Evolutionary conservation across 257 asterid genomes (phyloP).

Genomic region (Solanum boliviense): DNA sequence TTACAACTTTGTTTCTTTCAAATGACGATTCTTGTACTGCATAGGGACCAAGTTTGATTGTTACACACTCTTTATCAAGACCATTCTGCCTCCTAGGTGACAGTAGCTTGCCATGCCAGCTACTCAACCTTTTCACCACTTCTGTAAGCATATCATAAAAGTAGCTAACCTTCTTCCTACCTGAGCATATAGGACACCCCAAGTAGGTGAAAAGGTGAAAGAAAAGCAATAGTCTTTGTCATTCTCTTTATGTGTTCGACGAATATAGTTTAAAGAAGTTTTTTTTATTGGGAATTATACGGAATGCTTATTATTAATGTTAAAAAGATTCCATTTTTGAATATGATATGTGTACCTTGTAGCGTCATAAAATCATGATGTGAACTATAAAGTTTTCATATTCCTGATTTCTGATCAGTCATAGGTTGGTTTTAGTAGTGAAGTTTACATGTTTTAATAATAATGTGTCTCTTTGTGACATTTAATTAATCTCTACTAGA

Average conservation of each 20-base stretch:
- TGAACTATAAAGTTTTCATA: not conserved
- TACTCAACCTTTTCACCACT: not conserved
- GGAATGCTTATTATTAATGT: not conserved
- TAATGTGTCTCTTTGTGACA: not conserved
- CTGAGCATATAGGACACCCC: not conserved
- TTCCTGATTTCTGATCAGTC: not conserved
- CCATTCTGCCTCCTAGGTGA: not conserved
- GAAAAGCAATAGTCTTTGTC: not conserved
- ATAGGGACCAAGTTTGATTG: not conserved
- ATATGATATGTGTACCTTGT: not conserved
- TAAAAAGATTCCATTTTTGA: not conserved
- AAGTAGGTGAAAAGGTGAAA: not conserved
- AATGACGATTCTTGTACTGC: not conserved
- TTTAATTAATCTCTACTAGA: not conserved
- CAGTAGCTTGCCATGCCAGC: not conserved
- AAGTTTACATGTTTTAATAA: not conserved
- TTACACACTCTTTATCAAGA: not conserved
- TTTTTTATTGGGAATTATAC: not conserved
- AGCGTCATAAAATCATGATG: not conserved
- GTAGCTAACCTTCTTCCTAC: not conserved
- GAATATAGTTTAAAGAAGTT: not conserved
- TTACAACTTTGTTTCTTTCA: not conserved
- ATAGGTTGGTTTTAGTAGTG: not conserved
- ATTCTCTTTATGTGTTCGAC: not conserved
- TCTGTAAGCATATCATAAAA: not conserved